Evolutionary conservation across 2,329 filamentous ascomycete genomes (phyloP).

Genomic region (Sclerotinia glacialis): DNA sequence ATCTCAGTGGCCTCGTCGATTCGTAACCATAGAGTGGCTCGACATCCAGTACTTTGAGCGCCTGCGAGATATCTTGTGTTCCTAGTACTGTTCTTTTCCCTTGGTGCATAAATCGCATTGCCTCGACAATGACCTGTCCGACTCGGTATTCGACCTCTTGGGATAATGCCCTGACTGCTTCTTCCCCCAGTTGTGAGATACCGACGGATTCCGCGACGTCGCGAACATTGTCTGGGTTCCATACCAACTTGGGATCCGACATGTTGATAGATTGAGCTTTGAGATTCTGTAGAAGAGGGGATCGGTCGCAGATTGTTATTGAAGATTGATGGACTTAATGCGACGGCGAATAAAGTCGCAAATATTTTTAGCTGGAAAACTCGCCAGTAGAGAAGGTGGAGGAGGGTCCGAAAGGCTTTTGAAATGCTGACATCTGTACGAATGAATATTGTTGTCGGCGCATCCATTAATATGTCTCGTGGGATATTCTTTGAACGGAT

Average conservation of each 20-base stretch:
- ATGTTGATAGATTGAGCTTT: slow-evolving; percentile 19
- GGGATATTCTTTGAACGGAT: slow-evolving; percentile 9
- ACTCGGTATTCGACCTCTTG: slow-evolving; percentile 96
- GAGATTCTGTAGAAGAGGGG: background rate
- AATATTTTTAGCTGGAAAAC: background rate
- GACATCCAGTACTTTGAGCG: slow-evolving; percentile 81
- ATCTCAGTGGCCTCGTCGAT: slow-evolving; percentile 80
- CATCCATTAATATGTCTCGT: background rate
- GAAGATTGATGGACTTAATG: background rate
- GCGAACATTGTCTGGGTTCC: slow-evolving; percentile 94
- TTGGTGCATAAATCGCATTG: slow-evolving; percentile 93
- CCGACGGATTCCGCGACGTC: slow-evolving; percentile 97
- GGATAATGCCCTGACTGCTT: slow-evolving; percentile 81
- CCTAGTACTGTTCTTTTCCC: slow-evolving; percentile 81
- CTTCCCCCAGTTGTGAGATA: slow-evolving; percentile 75
- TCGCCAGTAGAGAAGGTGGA: background rate
- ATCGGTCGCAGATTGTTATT: background rate
- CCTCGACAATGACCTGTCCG: slow-evolving; percentile 88
- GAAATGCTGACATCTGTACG: slow-evolving; percentile 1
- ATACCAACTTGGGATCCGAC: slow-evolving; percentile 56
- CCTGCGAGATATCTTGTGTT: slow-evolving; percentile 85
- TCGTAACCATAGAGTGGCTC: slow-evolving; percentile 97
- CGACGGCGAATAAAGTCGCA: no score
- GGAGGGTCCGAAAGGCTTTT: background rate
- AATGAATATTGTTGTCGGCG: slow-evolving; percentile 3